Base-by-base conservation (phyloP, 2,329 filamentous ascomycete genomes). In the Clonostachys chloroleuca region DNA sequence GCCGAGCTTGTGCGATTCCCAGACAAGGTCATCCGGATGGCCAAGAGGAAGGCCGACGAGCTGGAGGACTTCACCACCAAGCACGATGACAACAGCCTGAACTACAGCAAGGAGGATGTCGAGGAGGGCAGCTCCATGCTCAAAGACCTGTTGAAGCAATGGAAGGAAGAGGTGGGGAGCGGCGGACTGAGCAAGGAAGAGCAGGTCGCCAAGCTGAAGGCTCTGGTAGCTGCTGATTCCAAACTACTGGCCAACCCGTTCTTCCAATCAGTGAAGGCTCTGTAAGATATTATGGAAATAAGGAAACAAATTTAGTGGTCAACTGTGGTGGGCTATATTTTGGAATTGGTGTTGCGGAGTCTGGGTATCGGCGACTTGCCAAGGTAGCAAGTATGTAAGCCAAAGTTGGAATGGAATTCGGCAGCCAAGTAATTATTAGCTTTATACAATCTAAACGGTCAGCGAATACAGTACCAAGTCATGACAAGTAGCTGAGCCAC, bases 21-120 rank as follows among this genome's bases (percentile, higher is more conserved):
- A 1, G 86, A 90, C 57, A 99, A 99, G 71, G 95, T 99, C 14
- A 88, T 99, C 51, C 90, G 91, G 53, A 99, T 99, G 95, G 94
- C 94, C n/a, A 95, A 95, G 71, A 83, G 94, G 57, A 99, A 99
- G 73, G 94, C 94, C 1, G 94, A 97, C 65, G 95, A 99, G 74
- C 77, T 99, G 35, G 94, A 99, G 65, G 94, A 99, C 64, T 99
- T 99, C 59, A 87, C 88, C 1, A 81, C 81, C 44, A 92, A 91
- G 69, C 83, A 89, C 57, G 84, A 88, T 51, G 75, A 77, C 41
- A 58, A 75, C 7, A 72, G 75, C 8, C 66, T 78, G 40, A 70
- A 80, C 55, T 90, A 89, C 62, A 87, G 80, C 53, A 91, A 90
- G 59, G 80, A 91, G 53, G 91, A 99, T 55, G 87, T 97, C 1